Conservation (phyloP, 179 eudicot genomes). For the Sideroxylon spinosum region DNA sequence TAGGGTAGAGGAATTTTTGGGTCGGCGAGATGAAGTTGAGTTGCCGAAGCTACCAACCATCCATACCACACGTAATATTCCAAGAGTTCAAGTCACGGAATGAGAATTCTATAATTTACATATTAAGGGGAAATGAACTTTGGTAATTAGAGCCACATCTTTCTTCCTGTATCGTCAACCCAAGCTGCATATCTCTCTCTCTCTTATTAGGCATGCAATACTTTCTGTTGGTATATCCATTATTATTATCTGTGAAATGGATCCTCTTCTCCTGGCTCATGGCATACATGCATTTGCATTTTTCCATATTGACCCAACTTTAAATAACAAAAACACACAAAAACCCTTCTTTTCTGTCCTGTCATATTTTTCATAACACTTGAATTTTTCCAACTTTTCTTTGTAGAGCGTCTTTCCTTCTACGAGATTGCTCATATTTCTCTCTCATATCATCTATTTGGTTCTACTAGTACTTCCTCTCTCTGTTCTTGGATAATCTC, state of each 20-base stretch:
- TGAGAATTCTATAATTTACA: too few species aligned
- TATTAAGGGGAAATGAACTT: too few species aligned
- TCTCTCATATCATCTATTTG: background rate
- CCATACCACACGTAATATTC: too few species aligned
- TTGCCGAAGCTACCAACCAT: too few species aligned
- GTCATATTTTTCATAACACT: background rate
- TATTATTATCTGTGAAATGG: background rate
- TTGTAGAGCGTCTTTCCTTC: conserved; percentile 5
- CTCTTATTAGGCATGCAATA: background rate
- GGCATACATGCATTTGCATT: too few species aligned
- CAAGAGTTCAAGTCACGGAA: too few species aligned
- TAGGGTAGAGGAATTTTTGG: too few species aligned
- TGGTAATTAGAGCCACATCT: too few species aligned
- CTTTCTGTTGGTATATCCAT: background rate
- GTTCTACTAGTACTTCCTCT: conserved; percentile 14
- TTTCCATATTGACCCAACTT: too few species aligned
- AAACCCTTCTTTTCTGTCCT: background rate
- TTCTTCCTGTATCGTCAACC: too few species aligned
- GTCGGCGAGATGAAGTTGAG: too few species aligned
- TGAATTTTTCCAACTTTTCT: conserved; percentile 1
- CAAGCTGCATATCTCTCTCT: background rate
- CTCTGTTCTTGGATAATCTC: conserved; percentile 13
- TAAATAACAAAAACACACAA: too few species aligned
- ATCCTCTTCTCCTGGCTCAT: background rate
- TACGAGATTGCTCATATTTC: background rate